phyloP scores from a whole-genome alignment of 805 yeast species.

The Wickerhamiella qilinensis region DNA sequence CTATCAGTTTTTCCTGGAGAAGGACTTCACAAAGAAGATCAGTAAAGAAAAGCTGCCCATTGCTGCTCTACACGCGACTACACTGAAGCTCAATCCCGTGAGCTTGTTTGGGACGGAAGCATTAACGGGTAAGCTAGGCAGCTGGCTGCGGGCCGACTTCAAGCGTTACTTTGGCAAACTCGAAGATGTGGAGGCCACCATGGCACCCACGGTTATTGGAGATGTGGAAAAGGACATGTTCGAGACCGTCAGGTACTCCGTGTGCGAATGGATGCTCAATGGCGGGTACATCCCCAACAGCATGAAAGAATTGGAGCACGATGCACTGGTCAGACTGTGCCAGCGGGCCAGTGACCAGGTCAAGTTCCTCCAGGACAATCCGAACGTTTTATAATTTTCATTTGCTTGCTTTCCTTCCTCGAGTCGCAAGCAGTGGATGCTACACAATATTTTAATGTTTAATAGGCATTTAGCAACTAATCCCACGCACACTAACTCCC shows the following conservation, averaged over 20 bases:
- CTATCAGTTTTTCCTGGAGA: background rate
- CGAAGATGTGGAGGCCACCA: background rate
- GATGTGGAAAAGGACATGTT: background rate
- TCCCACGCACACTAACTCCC: too few species aligned
- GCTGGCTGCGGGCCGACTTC: background rate
- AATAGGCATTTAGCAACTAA: too few species aligned
- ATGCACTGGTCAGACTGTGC: background rate
- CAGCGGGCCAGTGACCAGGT: background rate
- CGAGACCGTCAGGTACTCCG: background rate
- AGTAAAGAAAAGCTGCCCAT: background rate
- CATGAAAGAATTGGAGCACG: background rate
- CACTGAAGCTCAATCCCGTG: conserved; percentile 1
- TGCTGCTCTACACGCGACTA: background rate
- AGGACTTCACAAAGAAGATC: background rate
- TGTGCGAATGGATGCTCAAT: conserved; percentile 2
- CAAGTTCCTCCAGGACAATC: background rate
- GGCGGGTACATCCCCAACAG: background rate
- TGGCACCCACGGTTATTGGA: background rate
- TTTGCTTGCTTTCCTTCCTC: too few species aligned
- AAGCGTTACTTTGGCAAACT: background rate
- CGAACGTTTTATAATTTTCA: background rate
- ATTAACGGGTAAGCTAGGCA: background rate
- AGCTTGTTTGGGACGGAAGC: background rate
- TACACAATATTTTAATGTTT: too few species aligned
- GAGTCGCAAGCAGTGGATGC: too few species aligned